These are phyloP conservation scores for Fusarium chlamydosporum DNA, from an alignment of 2,329 filamentous ascomycete species.

Conservation along the genomic window DNA sequence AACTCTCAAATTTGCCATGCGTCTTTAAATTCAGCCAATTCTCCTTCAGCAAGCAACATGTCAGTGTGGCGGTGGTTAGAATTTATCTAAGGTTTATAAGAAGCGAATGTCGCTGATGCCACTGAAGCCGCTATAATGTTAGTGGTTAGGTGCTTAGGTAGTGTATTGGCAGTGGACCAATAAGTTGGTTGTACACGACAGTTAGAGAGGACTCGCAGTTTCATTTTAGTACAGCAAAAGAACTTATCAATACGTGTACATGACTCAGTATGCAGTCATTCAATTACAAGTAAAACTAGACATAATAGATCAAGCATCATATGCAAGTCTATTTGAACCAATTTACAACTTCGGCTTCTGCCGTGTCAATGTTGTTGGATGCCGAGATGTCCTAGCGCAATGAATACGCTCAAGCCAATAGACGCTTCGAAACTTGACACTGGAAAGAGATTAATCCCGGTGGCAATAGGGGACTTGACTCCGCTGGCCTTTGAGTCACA, in stretches of 20 bases:
- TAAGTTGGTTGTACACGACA: too few relatives aligned
- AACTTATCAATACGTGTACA: slow-evolving; percentile 39
- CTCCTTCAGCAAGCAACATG: too few relatives aligned
- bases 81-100: too few relatives aligned
- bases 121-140: too few relatives aligned
- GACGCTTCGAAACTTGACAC: not conserved
- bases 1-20: too few relatives aligned
- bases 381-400: not conserved
- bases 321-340: not conserved
- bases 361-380: not conserved
- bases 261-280: slow-evolving; percentile 38
- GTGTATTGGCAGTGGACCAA: too few relatives aligned
- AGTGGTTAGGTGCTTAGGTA: too few relatives aligned
- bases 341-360: not conserved
- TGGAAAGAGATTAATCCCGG: not conserved
- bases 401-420: slow-evolving; percentile 24
- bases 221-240: not conserved
- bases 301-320: not conserved
- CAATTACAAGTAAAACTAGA: too few relatives aligned
- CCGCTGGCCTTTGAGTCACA: slow-evolving; percentile 18
- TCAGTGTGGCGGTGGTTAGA: too few relatives aligned
- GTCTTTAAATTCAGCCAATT: too few relatives aligned
- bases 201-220: too few relatives aligned
- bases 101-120: too few relatives aligned
- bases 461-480: slow-evolving; percentile 7